Base-by-base conservation (phyloP, 768 basidiomycete genomes). In the Agrocybe chaxingu region DNA sequence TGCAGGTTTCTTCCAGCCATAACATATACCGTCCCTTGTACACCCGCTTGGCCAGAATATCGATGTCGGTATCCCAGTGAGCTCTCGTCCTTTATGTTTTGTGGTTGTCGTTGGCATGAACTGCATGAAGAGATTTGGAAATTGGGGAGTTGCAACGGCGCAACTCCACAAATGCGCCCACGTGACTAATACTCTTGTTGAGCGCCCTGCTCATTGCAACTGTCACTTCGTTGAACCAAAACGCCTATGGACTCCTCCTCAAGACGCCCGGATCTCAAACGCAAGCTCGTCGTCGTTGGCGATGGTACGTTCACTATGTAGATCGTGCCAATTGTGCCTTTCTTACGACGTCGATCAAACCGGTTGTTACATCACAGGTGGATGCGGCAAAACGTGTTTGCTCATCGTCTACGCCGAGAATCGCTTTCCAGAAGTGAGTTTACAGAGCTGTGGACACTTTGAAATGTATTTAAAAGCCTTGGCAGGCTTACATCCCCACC, bases 381-480 rank as follows among this genome's bases (percentile, higher is more conserved):
- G 89, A 52, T 91, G 89, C 64, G 89, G 89, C 62, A 92, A 96
- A 82, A 97, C 94, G 42, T 96, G 94, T 79, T 78, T 96, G 52
- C 82, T 97, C 60, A 97, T 97, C 62, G 93, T 95, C 34, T 97
- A 97, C 64, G 93, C 94, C 18, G 92, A 96, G 70, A 97, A 96
- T 66, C 82, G 93, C 36, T 97, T 96, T 63, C 93, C 94, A 39
- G 94, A 96, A 80, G 92, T 95, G 72, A 64, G 68, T 59, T 44
- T n/a, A 13, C 18, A 7, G 3, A 13, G 13, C 12, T 32, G 32
- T 35, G 33, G 32, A 30, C 32, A 7, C 9, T 16, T 36, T 4
- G 37, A n/a, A 58, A 58, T 48, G 43, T 54, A 58, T 53, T 37
- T 29, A 34, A 10, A 8, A 12, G 29, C 29, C 43, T 18, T n/a